Base-by-base conservation (phyloP, 345 rosid species). In the Laguncularia racemosa region DNA sequence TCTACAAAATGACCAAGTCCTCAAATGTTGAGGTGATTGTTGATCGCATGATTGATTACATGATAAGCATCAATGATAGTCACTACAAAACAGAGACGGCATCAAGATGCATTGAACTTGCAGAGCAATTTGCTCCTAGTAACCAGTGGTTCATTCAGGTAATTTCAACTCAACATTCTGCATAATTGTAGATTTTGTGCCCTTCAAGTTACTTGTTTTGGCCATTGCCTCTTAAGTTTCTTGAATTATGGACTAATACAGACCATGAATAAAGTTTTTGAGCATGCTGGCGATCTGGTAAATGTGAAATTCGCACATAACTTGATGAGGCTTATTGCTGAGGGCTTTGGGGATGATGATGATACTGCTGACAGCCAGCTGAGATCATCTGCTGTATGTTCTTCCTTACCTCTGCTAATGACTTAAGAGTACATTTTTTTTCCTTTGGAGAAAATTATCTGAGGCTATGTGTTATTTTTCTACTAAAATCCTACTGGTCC, bases 81-180 rank as follows among this genome's bases (percentile, higher is more conserved):
- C 99, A 93, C 76, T 93, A 85, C 84, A 93, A 89, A 82, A 82
- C 97, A 46, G 99, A 89, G 72, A 93, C 86, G 70, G 99, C 96
- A 61, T 89, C 99, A 62, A 86, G 92, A 28, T 89, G 97, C 57
- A 90, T 89, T 62, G 96, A 89, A 58, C 88, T 93, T 57, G 99
- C 97, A 0, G 99, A 89, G 71, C 99, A 93, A 71, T 93, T 84
- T 80, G 99, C 99, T 45, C 97, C 99, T 50, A 87, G 97, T 64
- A 93, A 87, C 78, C 97, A 82, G 46, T 93, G 99, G 99, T 93
- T 93, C 71, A 93, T 93, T 66, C 92, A 82, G 96, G 99, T 93
- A 75, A 53, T 68, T 52, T 55, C 3, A 19, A 7, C 40, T 33
- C 40, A 33, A 33, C 6, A 1, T 5, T 6, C 6, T 33, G 40